Evolutionary conservation across 805 yeast genomes (phyloP), one percentile per base, ranked within the genome.

Genomic region (Starmerella roubikii): DNA sequence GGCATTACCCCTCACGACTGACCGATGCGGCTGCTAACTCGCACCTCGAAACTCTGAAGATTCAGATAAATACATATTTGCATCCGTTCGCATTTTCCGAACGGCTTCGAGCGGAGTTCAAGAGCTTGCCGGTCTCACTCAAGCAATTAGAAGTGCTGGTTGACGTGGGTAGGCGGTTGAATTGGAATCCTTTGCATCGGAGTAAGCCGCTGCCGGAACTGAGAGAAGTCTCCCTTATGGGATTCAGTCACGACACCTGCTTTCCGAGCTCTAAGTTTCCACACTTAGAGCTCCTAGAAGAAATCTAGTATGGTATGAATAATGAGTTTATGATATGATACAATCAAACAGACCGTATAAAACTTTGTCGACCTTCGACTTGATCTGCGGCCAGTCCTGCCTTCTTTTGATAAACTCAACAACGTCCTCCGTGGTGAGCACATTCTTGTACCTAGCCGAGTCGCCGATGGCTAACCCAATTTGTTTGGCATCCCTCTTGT

Each of bases 341-440:
- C 55, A 52, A 15, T 74, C 79, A 6, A 63, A 85, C 38, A 88
- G 66, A 0, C 98, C 97, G 54, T 85, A 91, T 76, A 91, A 81
- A n/a, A 83, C 86, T 56, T 78, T 83, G 58, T 88, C 97, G 9
- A 88, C 96, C 42, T 79, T 80, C 45, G 69, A 66, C 48, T 74
- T 78, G 21, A 88, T 79, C 27, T 62, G 53, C 0, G 70, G 60
- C 98, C 98, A 88, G 57, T 88, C 98, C 27, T 76, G 69, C 40
- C 98, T 66, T 44, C 93, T 64, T 48, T 81, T 85, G 4, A 85
- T 91, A 59, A 86, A 80, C 54, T 83, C 94, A 52, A 83, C 81
- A n/a, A 88, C 78, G 50, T 88, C 98, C 50, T 91, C 97, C 33
- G 93, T 94, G 22, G 77, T 73, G 53, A 88, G 79, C 4, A 88